Evolutionary conservation across 2,329 filamentous ascomycete species (phyloP).

Genomic region (Sporothrix luriei): DNA sequence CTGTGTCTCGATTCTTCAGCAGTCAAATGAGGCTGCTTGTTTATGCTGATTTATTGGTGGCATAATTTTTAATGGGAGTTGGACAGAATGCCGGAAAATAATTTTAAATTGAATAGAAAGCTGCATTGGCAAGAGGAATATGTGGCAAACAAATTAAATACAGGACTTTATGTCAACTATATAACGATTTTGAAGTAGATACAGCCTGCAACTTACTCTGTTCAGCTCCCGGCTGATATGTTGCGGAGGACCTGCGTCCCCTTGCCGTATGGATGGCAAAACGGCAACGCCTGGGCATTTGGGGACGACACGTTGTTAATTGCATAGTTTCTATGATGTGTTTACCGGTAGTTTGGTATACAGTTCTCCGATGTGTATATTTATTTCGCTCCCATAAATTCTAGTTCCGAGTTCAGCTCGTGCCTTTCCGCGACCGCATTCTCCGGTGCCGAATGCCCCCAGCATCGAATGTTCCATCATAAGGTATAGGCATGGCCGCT

Average conservation of each 20-base stretch:
- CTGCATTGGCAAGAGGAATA: slow-evolving; percentile 14
- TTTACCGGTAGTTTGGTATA: neutral
- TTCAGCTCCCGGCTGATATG: slow-evolving; percentile 9
- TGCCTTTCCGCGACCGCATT: no score
- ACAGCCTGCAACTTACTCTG: neutral
- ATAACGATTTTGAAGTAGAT: neutral
- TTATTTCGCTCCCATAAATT: neutral
- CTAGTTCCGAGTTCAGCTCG: no score
- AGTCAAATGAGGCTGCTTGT: neutral
- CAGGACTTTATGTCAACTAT: neutral
- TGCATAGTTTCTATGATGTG: neutral
- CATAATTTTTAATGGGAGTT: neutral
- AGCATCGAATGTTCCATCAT: neutral
- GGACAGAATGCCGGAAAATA: neutral
- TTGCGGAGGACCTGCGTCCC: neutral
- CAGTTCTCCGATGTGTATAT: neutral
- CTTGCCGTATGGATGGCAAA: neutral
- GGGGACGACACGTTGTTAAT: neutral
- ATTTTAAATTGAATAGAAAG: neutral
- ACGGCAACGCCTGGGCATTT: neutral
- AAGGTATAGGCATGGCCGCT: neutral
- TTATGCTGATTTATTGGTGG: slow-evolving; percentile 1
- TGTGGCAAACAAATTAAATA: neutral
- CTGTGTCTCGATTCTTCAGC: neutral
- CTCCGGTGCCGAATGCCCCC: no score